Conservation (phyloP, 2,329 filamentous ascomycete species). For the Coniochaeta sp. region DNA sequence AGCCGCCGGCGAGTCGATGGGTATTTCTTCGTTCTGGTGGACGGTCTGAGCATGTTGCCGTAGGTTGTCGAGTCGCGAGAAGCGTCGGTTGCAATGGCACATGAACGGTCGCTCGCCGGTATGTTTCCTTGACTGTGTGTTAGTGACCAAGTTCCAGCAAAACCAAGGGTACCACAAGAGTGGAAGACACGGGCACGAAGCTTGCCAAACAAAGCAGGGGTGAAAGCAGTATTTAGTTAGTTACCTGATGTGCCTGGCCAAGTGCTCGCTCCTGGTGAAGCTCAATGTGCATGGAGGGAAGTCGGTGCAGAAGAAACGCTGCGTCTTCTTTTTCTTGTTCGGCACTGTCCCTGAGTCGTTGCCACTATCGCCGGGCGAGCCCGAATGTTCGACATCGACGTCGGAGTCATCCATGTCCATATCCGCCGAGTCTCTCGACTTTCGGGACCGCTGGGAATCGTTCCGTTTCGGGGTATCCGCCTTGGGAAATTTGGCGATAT, state of each 20-base stretch:
- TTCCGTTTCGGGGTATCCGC: slow-evolving; percentile 39
- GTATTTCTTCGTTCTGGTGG: slow-evolving; percentile 95
- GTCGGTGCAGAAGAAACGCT: slow-evolving; percentile 92
- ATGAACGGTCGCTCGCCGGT: slow-evolving; percentile 95
- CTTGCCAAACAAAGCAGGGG: not conserved
- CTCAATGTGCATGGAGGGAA: slow-evolving; percentile 90
- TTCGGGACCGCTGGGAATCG: slow-evolving; percentile 53
- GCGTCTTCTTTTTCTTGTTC: slow-evolving; percentile 91
- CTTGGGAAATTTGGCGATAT: slow-evolving; percentile 38
- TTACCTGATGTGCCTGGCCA: slow-evolving; percentile 88
- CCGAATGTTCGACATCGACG: slow-evolving; percentile 42
- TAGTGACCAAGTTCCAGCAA: slow-evolving; percentile 10
- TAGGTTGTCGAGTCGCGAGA: slow-evolving; percentile 90
- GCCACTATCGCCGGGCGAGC: slow-evolving; percentile 59
- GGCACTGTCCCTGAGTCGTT: slow-evolving; percentile 60
- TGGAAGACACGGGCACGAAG: not conserved
- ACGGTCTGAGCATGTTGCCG: slow-evolving; percentile 97
- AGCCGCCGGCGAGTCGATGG: slow-evolving; percentile 84
- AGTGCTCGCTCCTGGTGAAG: slow-evolving; percentile 92
- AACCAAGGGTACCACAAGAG: not conserved
- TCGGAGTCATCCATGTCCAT: slow-evolving; percentile 67
- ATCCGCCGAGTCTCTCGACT: slow-evolving; percentile 59
- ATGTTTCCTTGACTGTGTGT: slow-evolving; percentile 63
- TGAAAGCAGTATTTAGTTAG: slow-evolving; percentile 33
- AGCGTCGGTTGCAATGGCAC: slow-evolving; percentile 88